These are phyloP conservation scores for Boletus albobrunnescens DNA, from an alignment of 1,284 basidiomycete species.

Conservation along the genomic window DNA sequence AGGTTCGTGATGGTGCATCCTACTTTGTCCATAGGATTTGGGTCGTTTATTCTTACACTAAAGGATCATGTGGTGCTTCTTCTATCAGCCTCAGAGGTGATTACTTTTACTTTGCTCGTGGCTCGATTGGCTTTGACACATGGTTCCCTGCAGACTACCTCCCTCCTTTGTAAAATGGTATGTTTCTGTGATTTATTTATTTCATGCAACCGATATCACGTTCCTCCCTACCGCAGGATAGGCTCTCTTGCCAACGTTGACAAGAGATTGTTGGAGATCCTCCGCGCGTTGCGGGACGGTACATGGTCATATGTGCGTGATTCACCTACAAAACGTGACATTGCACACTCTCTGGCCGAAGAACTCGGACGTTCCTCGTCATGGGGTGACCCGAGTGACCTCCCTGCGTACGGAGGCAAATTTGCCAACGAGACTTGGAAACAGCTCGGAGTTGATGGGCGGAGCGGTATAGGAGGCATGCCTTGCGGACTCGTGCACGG, in stretches of 20 bases:
- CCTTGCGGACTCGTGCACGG: conserved; percentile 73
- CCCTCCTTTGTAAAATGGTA: conserved; percentile 69
- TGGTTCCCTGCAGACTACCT: conserved; percentile 54
- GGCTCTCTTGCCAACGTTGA: conserved; percentile 65
- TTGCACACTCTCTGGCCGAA: conserved; percentile 45
- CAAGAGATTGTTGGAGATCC: conserved; percentile 47
- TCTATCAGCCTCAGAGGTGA: conserved; percentile 68
- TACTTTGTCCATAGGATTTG: neutral
- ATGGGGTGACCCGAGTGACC: conserved; percentile 56
- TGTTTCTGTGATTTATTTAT: neutral
- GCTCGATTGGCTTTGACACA: conserved; percentile 5
- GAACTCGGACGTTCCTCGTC: conserved; percentile 55
- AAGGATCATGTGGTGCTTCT: conserved; percentile 84
- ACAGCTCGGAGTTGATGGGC: conserved; percentile 45
- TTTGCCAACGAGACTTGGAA: conserved; percentile 52
- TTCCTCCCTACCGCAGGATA: conserved; percentile 49
- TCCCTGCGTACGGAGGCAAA: conserved; percentile 60
- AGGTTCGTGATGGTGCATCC: conserved; percentile 44
- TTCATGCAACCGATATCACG: neutral
- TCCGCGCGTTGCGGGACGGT: conserved; percentile 51
- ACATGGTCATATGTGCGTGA: conserved; percentile 55
- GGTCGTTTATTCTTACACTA: conserved; percentile 5
- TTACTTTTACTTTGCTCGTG: neutral
- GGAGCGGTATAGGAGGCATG: conserved; percentile 57
- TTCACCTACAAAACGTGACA: conserved; percentile 32